Base-by-base conservation (phyloP, 2,329 filamentous ascomycete species). In the Fusarium sp. region DNA sequence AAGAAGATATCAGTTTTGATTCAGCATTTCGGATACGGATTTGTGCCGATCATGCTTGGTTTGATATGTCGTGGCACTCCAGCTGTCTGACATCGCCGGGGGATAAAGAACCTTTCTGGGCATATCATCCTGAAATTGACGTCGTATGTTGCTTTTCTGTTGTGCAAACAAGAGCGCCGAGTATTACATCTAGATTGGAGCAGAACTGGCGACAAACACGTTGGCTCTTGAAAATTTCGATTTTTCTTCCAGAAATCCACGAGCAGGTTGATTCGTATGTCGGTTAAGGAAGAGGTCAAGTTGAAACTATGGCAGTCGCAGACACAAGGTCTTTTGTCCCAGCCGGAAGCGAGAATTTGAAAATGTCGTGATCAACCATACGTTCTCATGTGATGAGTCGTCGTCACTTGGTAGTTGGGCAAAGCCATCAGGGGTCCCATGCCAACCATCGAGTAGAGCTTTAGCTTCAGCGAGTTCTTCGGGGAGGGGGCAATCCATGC, bases 401-500 rank as follows among this genome's bases (percentile, higher is more conserved):
- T 45, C 45, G 30, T 78, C 75, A 14, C 19, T 48, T 9, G 11
- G 17, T n/a, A 54, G 39, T 22, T 51, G 51, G 3, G 48, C 22
- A 19, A 71, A 68, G 7, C 27, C 52, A 6, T 40, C 14, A 1
- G 67, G 59, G 3, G 46, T 17, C 5, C 37, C 60, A 50, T 75
- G 70, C 20, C 48, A 27, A 14, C 70, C 60, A 49, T 78, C 74
- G 7, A 77, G 72, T 46, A 75, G 45, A 0, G 67, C 71, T 3
- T 17, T 63, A 8, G 72, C 74, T 3, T 73, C 75, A 13, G 73
- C 66, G 3, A 23, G 66, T 43, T 77, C 71, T 11, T 71, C 64
- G 7, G 50, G 30, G 74, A 66, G 4, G 73, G 68, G 10, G 68
- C 60, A 9, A 78, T 71, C 74, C 71, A 76, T 2, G 56, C 74